Conservation (phyloP, 768 basidiomycete species). For the Leucosporidium creatinivorum region DNA sequence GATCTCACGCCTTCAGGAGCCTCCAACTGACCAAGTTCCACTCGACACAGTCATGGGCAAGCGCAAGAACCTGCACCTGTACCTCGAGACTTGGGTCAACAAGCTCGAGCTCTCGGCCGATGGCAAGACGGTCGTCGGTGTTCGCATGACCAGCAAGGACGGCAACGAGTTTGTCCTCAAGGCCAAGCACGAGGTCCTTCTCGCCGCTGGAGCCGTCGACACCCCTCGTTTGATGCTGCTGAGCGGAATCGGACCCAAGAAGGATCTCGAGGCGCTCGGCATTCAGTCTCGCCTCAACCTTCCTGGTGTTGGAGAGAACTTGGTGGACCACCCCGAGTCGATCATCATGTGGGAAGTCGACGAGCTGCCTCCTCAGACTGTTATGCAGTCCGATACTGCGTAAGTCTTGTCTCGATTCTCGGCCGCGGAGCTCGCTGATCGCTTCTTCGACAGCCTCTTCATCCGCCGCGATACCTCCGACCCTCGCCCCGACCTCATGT, state of each 20-base stretch:
- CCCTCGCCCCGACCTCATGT: constrained; percentile 12
- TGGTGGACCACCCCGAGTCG: constrained; percentile 21
- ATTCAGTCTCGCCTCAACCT: constrained; percentile 39
- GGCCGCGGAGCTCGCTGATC: too few relatives aligned
- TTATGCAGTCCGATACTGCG: constrained; percentile 9
- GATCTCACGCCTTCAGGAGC: too few relatives aligned
- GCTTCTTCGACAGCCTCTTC: background rate
- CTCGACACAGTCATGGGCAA: constrained; percentile 3
- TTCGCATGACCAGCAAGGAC: background rate
- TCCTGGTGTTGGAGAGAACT: constrained; percentile 42
- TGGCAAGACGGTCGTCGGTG: background rate
- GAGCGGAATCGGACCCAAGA: constrained; percentile 49
- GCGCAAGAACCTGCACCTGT: constrained; percentile 10
- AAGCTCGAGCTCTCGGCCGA: background rate
- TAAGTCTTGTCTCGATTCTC: too few relatives aligned
- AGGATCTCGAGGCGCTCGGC: constrained; percentile 41
- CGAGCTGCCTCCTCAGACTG: constrained; percentile 5
- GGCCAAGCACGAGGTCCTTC: constrained; percentile 37
- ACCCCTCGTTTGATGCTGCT: constrained; percentile 48
- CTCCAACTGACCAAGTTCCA: background rate
- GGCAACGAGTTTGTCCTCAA: background rate
- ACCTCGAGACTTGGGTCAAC: constrained; percentile 9
- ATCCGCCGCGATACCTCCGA: constrained; percentile 1
- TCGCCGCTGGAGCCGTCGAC: constrained; percentile 46
- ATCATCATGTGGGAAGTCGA: constrained; percentile 8